Evolutionary conservation across 2,329 filamentous ascomycete species (phyloP).

Genomic region (Neopestalotiopsis rosae): DNA sequence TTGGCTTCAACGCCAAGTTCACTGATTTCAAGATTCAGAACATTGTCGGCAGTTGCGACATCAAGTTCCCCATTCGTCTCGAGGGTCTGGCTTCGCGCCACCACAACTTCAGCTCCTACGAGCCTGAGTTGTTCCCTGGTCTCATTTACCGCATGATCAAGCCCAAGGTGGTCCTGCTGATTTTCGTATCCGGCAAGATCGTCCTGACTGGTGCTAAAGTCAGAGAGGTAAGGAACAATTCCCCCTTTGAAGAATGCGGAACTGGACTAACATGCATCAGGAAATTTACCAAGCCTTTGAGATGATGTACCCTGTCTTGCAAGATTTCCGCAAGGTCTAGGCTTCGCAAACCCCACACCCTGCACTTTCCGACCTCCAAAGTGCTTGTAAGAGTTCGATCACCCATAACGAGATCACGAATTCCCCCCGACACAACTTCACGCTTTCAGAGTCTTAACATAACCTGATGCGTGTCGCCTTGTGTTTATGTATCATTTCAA

Average conservation of each 20-base stretch:
- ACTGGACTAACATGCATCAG: slow-evolving; percentile 1
- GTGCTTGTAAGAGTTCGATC: slow-evolving; percentile 31
- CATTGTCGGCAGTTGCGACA: slow-evolving; percentile 97
- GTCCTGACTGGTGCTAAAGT: slow-evolving; percentile 98
- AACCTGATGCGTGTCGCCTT: background rate
- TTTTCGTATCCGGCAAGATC: slow-evolving; percentile 98
- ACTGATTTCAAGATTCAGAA: slow-evolving; percentile 99
- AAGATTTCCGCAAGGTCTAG: slow-evolving; percentile 69
- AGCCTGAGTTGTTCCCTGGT: slow-evolving; percentile 97
- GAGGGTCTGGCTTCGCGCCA: slow-evolving; percentile 95
- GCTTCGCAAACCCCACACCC: slow-evolving; percentile 21
- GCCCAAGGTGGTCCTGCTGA: slow-evolving; percentile 96
- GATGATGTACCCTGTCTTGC: slow-evolving; percentile 95
- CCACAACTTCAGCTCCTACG: slow-evolving; percentile 99
- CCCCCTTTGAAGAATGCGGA: background rate
- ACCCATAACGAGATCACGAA: slow-evolving; percentile 37
- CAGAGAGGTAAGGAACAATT: slow-evolving; percentile 62
- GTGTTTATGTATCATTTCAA: slow-evolving; percentile 35
- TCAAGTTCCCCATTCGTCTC: slow-evolving; percentile 98
- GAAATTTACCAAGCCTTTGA: slow-evolving; percentile 98
- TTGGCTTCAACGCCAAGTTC: slow-evolving; percentile 99
- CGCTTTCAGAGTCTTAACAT: too few species aligned
- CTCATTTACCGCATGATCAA: slow-evolving; percentile 99
- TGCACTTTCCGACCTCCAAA: slow-evolving; percentile 19
- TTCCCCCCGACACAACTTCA: background rate